Evolutionary conservation across 768 basidiomycete genomes (phyloP).

Genomic region (Zangia roseola): DNA sequence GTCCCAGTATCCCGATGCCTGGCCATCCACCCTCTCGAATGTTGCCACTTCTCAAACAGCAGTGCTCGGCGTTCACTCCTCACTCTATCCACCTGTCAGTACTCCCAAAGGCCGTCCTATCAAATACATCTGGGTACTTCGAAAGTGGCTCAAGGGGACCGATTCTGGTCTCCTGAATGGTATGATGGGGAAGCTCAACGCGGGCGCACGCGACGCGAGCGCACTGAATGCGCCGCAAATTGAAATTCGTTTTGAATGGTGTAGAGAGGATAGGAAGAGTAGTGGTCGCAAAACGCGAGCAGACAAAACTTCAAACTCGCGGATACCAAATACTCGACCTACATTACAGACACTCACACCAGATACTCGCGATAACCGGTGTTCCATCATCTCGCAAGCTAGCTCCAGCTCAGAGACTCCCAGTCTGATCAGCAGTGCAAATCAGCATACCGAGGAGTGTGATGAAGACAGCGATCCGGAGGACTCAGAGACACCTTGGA

Average conservation of each 20-base stretch:
- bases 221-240: slow-evolving; percentile 37
- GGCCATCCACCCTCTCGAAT: slow-evolving; percentile 12
- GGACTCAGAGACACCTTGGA: slow-evolving; percentile 96
- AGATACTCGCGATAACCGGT: slow-evolving; percentile 27
- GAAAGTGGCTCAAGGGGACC: slow-evolving; percentile 68
- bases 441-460: slow-evolving; percentile 40
- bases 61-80: slow-evolving; percentile 69
- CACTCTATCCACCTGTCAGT: slow-evolving; percentile 48
- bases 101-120: slow-evolving; percentile 40
- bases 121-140: slow-evolving; percentile 74
- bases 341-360: slow-evolving; percentile 11
- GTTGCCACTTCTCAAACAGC: slow-evolving; percentile 37
- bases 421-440: slow-evolving; percentile 19
- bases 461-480: slow-evolving; percentile 91
- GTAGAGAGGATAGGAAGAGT: slow-evolving; percentile 36
- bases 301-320: slow-evolving; percentile 14
- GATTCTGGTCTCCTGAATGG: slow-evolving; percentile 46
- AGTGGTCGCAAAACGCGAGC: slow-evolving; percentile 19
- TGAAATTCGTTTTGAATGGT: slow-evolving; percentile 83
- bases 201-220: slow-evolving; percentile 25
- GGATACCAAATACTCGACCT: slow-evolving; percentile 14
- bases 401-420: slow-evolving; percentile 37
- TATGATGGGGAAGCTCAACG: slow-evolving; percentile 40
- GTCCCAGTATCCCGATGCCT: slow-evolving; percentile 10
- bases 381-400: slow-evolving; percentile 41